These are phyloP conservation scores for Neurospora sp. DNA, from an alignment of 495 filamentous ascomycete species.

Conservation along the genomic window DNA sequence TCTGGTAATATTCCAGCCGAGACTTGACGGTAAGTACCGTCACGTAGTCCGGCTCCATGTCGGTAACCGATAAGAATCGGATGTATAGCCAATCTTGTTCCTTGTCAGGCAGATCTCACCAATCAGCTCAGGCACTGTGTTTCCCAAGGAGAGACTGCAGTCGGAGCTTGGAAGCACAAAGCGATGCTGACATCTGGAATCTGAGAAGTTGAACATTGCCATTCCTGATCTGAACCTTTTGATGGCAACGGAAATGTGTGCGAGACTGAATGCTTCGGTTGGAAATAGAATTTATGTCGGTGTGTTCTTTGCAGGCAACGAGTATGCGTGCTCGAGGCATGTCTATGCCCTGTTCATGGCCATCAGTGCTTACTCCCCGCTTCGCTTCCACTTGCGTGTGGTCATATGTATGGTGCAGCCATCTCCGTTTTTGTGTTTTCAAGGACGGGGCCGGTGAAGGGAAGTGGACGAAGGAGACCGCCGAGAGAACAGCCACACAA, in stretches of 20 bases:
- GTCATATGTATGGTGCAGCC: not conserved
- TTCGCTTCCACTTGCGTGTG: not conserved
- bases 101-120: not conserved
- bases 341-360: not conserved
- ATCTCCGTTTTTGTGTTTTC: not conserved
- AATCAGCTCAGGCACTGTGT: not conserved
- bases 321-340: not conserved
- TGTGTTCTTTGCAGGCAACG: not conserved
- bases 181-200: not conserved
- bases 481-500: not conserved
- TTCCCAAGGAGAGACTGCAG: not conserved
- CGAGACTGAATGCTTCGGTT: not conserved
- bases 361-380: not conserved
- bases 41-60: not conserved
- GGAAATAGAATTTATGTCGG: not conserved
- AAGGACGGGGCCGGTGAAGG: not conserved
- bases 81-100: not conserved
- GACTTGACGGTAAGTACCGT: not conserved
- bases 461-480: not conserved
- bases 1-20: not conserved
- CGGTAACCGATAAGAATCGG: not conserved
- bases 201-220: not conserved
- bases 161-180: not conserved
- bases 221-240: not conserved
- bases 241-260: not conserved